Evolutionary conservation across 495 filamentous ascomycete genomes (phyloP), one percentile per base, ranked within the genome.

Genomic region (Penicillium cinerascens): DNA sequence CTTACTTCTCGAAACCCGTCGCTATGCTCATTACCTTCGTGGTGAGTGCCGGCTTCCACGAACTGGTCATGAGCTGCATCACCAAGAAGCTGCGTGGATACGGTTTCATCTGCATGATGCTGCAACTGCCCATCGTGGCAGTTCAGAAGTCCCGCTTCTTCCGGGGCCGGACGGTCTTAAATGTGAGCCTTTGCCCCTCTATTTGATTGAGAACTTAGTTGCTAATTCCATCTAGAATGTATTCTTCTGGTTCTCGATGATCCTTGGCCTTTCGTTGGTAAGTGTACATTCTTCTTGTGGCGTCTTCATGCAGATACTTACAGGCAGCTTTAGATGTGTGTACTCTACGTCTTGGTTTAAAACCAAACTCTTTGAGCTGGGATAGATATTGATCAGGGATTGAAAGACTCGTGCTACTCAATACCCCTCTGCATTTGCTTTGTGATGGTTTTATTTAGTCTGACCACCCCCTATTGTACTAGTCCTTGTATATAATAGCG

Each of bases 61-160:
- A 98, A 66, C 81, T 98, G 26, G 89, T 98, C 52, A 93, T 98
- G 89, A 89, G 88, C 27, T 97, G 92, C 64, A 97, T 98, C 66
- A 97, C 92, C 42, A 92, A 97, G 76, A 97, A 98, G 70, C 74
- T 98, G 36, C 78, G 93, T 23, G 93, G 93, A 1, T 97, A 97
- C 64, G 93, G 93, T 6, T 95, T 96, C 65, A 59, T 93, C 11
- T 87, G 88, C 47, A 91, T 96, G 84, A 98, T 98, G 93, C 69
- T 92, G 50, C 93, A 98, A 75, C 74, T 98, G 52, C 93, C 93
- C 0, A 95, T 97, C 54, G 88, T 97, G 43, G 86, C 92, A 64
- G 70, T 97, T 39, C 93, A 98, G 75, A 81, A 88, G 55, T 90
- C 87, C 1, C 79, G 74, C 55, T 88, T 83, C 67, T 79, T 97